Evolutionary conservation across 169 alveolate genomes (phyloP).

Genomic region (Cryptosporidium canis): DNA sequence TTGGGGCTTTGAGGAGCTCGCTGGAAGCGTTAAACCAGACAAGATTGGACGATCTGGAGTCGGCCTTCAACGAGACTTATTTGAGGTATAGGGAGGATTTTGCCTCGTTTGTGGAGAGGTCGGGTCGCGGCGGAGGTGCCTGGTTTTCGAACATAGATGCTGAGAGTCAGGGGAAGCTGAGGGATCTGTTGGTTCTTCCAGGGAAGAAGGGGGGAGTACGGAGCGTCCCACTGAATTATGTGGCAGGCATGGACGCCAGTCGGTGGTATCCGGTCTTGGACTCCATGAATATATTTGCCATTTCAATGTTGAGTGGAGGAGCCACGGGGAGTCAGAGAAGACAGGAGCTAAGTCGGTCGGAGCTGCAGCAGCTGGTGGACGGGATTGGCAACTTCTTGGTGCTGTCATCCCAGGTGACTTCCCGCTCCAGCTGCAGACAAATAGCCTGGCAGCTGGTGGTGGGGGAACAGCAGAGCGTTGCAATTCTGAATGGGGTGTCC

Average conservation of each 20-base stretch:
- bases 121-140: not conserved
- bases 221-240: constrained; percentile 15
- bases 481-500: not conserved
- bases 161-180: not conserved
- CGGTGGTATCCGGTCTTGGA: constrained; percentile 35
- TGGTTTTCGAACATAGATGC: constrained; percentile 13
- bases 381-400: not conserved
- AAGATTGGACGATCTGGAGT: not conserved
- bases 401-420: not conserved
- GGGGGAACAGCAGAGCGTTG: not conserved
- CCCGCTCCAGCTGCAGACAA: constrained; percentile 14
- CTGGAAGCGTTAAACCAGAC: not conserved
- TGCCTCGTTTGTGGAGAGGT: not conserved
- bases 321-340: not conserved
- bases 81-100: constrained; percentile 1
- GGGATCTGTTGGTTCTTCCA: not conserved
- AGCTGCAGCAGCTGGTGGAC: not conserved
- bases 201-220: not conserved
- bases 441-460: constrained; percentile 41
- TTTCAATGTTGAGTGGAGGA: constrained; percentile 25
- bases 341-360: not conserved
- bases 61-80: constrained; percentile 22
- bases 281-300: constrained; percentile 1
- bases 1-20: not conserved
- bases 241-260: not conserved